phyloP scores from a whole-genome alignment of 1,284 basidiomycete genomes.

The Takashimella koratensis region DNA sequence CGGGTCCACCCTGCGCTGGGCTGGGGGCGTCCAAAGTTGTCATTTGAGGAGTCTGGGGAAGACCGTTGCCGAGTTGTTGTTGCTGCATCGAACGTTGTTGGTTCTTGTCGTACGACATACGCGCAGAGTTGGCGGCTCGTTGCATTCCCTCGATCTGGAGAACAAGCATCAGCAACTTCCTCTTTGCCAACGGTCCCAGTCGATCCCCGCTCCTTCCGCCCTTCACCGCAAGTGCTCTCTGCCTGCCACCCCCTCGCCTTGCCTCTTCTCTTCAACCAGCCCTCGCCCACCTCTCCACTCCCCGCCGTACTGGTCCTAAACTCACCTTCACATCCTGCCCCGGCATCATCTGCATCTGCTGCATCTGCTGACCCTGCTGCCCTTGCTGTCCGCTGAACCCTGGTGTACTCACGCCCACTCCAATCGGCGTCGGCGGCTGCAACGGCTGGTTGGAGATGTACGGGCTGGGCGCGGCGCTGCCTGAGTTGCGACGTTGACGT shows the following conservation, averaged over 20 bases:
- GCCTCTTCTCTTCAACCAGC: background rate
- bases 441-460: conserved; percentile 25
- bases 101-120: conserved; percentile 23
- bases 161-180: background rate
- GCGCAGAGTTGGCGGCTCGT: background rate
- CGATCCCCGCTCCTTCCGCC: no score
- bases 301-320: background rate
- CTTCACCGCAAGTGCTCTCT: background rate
- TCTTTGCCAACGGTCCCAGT: background rate
- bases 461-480: conserved; percentile 30
- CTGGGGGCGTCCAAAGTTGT: conserved; percentile 9
- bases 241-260: background rate
- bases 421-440: conserved; percentile 14
- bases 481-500: conserved; percentile 37
- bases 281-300: no score
- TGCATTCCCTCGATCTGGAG: conserved; percentile 4
- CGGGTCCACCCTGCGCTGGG: conserved; percentile 8
- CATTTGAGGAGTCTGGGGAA: conserved; percentile 14
- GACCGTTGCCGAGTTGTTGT: conserved; percentile 8
- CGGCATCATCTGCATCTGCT: conserved; percentile 13
- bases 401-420: conserved; percentile 10
- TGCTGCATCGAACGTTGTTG: conserved; percentile 13
- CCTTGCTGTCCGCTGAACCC: conserved; percentile 7
- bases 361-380: conserved; percentile 12
- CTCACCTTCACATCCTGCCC: background rate